These are phyloP conservation scores for Hypsizygus marmoreus DNA, from an alignment of 768 basidiomycete genomes.

Conservation along the genomic window DNA sequence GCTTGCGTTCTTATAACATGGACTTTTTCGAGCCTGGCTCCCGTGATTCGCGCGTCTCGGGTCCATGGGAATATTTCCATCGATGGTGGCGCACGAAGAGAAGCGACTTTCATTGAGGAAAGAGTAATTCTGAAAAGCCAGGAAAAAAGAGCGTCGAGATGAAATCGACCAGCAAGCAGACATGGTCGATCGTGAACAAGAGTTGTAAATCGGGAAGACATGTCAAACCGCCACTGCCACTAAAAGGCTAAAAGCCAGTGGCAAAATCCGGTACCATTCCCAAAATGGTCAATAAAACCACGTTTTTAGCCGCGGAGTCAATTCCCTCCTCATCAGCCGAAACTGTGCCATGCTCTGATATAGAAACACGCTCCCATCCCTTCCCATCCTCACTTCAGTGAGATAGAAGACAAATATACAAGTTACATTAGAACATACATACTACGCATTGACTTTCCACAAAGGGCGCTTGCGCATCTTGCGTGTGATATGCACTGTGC, in stretches of 20 bases:
- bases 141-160: constrained; percentile 5
- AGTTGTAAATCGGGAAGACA: constrained; percentile 26
- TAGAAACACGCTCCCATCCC: no score
- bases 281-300: constrained; percentile 24
- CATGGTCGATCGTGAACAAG: constrained; percentile 8
- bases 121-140: constrained; percentile 3
- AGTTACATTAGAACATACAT: no score
- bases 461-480: constrained; percentile 84
- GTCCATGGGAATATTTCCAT: constrained; percentile 53
- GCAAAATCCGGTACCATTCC: constrained; percentile 36
- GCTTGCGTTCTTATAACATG: constrained; percentile 44
- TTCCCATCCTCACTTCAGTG: no score
- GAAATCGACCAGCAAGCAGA: constrained; percentile 2
- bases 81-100: constrained; percentile 51
- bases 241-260: constrained; percentile 37
- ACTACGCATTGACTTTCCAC: constrained; percentile 79
- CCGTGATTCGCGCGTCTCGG: constrained; percentile 53
- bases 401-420: no score
- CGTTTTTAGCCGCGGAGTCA: constrained; percentile 31
- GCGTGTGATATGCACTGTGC: constrained; percentile 84
- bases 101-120: constrained; percentile 29
- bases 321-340: constrained; percentile 5
- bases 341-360: constrained; percentile 11
- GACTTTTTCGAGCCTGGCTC: constrained; percentile 44
- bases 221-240: constrained; percentile 44